These are phyloP conservation scores for Mortierella sp. DNA, from an alignment of 371 early-diverging fungal genomes.

Conservation along the genomic window DNA sequence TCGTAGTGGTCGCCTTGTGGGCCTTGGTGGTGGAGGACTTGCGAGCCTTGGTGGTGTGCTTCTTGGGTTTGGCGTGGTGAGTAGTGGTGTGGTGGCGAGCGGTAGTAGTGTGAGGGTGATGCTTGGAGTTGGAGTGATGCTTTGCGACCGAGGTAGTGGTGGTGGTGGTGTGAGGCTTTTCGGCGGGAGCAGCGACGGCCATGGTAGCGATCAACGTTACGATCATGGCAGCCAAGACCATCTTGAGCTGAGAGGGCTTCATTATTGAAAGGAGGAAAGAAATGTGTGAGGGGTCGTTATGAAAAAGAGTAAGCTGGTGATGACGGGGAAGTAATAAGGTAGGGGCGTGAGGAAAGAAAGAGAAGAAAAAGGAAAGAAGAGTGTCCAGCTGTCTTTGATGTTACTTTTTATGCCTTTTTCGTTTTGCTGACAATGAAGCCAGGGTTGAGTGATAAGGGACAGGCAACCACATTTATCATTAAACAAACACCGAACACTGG, in stretches of 20 bases:
- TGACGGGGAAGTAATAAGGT: neutral
- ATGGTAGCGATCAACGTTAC: slow-evolving; percentile 30
- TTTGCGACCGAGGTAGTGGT: slow-evolving; percentile 1
- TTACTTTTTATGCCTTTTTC: neutral
- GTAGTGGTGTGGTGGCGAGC: slow-evolving; percentile 13
- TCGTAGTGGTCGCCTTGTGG: neutral
- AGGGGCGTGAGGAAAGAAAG: neutral
- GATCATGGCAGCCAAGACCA: slow-evolving; percentile 27
- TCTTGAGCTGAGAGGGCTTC: slow-evolving; percentile 32
- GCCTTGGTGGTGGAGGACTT: slow-evolving; percentile 1
- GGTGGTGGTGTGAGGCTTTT: neutral
- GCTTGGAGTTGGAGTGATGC: neutral
- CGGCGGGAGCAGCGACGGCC: slow-evolving; percentile 23
- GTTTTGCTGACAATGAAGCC: neutral
- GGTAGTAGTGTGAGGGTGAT: neutral
- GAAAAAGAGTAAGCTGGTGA: neutral
- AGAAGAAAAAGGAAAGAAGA: neutral
- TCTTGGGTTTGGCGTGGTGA: slow-evolving; percentile 8
- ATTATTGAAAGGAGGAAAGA: neutral
- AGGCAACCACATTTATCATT: neutral
- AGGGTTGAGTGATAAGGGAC: neutral
- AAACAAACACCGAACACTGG: neutral
- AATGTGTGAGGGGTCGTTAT: slow-evolving; percentile 1
- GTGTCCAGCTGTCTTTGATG: neutral
- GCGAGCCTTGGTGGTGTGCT: neutral